Percentiles rank a stretch among this genome's conserved stretches.
phyloP scores from a whole-genome alignment of 768 basidiomycete species.

The Suillus subaureus region DNA sequence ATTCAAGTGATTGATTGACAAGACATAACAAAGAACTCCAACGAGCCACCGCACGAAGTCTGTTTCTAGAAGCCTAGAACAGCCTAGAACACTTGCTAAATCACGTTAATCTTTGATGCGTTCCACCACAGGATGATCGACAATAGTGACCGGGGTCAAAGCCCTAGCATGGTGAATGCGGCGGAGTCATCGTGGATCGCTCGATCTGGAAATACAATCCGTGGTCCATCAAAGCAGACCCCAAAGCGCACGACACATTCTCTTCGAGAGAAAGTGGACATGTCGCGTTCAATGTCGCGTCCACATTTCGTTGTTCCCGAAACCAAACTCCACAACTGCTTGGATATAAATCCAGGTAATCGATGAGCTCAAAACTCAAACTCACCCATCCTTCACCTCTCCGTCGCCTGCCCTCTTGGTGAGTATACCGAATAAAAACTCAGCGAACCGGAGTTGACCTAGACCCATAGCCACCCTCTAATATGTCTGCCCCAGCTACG shows the following conservation, averaged over 20 bases:
- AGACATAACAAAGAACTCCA: neutral
- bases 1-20: neutral
- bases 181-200: neutral
- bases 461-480: neutral
- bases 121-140: neutral
- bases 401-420: neutral
- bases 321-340: neutral
- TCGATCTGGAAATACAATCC: neutral
- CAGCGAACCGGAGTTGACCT: neutral
- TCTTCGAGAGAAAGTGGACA: neutral
- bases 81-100: neutral
- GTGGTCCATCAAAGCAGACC: neutral
- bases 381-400: neutral
- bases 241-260: neutral
- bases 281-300: neutral
- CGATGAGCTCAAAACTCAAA: neutral
- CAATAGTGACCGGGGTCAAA: neutral
- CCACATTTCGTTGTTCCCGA: neutral
- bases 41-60: neutral
- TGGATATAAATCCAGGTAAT: neutral
- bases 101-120: neutral
- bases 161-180: neutral
- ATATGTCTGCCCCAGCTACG: conserved; percentile 21
- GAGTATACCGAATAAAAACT: neutral
- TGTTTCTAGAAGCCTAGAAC: neutral